Evolutionary conservation across 495 filamentous ascomycete genomes (phyloP).

Genomic region (Penicillium coprophilum): DNA sequence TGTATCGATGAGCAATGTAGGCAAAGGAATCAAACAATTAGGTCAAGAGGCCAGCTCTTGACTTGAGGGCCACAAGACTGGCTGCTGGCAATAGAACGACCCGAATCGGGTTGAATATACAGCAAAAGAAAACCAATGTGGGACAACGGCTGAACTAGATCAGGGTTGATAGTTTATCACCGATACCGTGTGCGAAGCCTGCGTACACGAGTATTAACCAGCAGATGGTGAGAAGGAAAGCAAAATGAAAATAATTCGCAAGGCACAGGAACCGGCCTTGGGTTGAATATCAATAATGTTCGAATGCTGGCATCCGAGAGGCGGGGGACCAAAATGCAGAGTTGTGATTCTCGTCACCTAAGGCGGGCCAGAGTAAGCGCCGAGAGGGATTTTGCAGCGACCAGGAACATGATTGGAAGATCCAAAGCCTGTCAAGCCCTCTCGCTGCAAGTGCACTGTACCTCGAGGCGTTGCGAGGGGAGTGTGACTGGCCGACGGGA

Average conservation of each 20-base stretch:
- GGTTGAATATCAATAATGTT: slow-evolving; percentile 41
- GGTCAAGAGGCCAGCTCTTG: slow-evolving; percentile 42
- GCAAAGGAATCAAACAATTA: slow-evolving; percentile 12
- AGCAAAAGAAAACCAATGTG: slow-evolving; percentile 12
- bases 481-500: slow-evolving; percentile 30
- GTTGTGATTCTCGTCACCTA: slow-evolving; percentile 25
- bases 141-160: slow-evolving; percentile 27
- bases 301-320: slow-evolving; percentile 9
- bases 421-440: slow-evolving; percentile 11
- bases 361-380: slow-evolving; percentile 36
- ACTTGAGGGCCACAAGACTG: slow-evolving; percentile 5
- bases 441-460: slow-evolving; percentile 24
- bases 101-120: slow-evolving; percentile 17
- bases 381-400: slow-evolving; percentile 23
- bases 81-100: slow-evolving; percentile 5
- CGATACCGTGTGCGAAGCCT: slow-evolving; percentile 35
- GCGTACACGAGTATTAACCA: slow-evolving; percentile 34
- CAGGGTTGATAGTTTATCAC: slow-evolving; percentile 26
- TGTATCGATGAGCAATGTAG: slow-evolving; percentile 10
- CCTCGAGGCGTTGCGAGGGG: slow-evolving; percentile 12
- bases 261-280: slow-evolving; percentile 22
- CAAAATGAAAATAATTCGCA: slow-evolving; percentile 19
- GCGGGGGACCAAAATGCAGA: slow-evolving; percentile 25
- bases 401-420: slow-evolving; percentile 33
- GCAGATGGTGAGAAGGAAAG: slow-evolving; percentile 15